Evolutionary conservation across 1,139 yeast genomes (phyloP), one percentile per base, ranked within the genome.

Genomic region (Hemisphaericaspora xylofermentans): DNA sequence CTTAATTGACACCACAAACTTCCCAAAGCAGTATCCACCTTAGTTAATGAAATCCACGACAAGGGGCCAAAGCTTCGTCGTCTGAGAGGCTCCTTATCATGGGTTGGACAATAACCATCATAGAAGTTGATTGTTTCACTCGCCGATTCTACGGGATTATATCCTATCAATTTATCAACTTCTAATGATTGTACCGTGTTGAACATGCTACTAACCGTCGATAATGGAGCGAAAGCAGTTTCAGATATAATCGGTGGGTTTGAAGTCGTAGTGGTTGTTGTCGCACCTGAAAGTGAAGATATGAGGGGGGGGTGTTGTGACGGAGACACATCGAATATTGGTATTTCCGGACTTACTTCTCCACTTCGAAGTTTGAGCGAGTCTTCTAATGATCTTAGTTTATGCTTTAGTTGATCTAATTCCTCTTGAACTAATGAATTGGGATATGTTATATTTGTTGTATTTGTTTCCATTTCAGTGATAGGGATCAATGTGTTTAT

Each of bases 51-150:
- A 4, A 61, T 43, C 71, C 73, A 66, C n/a, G 66, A 54, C 26
- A 69, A 57, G 1, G 74, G 73, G 1, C 71, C 68, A 44, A 55
- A 60, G 35, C 56, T 53, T 27, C 57, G 46, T 43, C 63, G 46
- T 18, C 60, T 43, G 3, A 54, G 33, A 2, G 63, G 61, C 21
- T 58, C 68, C 35, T 56, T 53, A 33, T 53, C 54, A 17, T 50
- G 49, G 1, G 66, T 43, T 5, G 68, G 54, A 13, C 56, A 49
- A 43, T 66, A 65, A 3, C 65, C 64, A n/a, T 57, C 57, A 44
- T 53, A 60, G 42, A 71, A 68, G 40, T 60, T 64, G 39, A 69
- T 58, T 4, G 54, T 50, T 38, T 69, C 76, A 17, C 36, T 29
- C 8, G 33, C 43, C 15, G 44, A 43, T 21, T 41, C 51, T 3